These are phyloP conservation scores for Actinomortierella ambigua DNA, from an alignment of 371 early-diverging fungal genomes.

Conservation along the genomic window DNA sequence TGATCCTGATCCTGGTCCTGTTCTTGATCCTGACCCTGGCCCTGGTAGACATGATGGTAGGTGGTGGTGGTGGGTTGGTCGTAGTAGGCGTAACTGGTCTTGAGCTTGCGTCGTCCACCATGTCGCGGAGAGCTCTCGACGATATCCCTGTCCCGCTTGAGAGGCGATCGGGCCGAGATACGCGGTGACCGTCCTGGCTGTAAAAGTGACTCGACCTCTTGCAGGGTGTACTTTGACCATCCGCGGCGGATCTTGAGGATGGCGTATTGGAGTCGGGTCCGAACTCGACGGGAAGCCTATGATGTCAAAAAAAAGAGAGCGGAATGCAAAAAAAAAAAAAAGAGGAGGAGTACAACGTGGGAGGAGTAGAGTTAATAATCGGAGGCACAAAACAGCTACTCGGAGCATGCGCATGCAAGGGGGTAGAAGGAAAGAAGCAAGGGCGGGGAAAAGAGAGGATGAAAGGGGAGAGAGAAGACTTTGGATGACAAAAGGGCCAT, in stretches of 20 bases:
- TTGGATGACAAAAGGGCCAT: too few species aligned
- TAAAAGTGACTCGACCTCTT: slow-evolving; percentile 36
- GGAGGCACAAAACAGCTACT: too few species aligned
- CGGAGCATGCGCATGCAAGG: too few species aligned
- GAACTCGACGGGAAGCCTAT: slow-evolving; percentile 28
- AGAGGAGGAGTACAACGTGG: neutral
- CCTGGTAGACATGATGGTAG: neutral
- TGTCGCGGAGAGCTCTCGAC: slow-evolving; percentile 14
- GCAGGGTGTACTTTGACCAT: slow-evolving; percentile 44
- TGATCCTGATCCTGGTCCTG: neutral
- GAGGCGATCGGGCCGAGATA: slow-evolving; percentile 16
- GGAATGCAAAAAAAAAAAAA: neutral
- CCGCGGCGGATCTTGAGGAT: slow-evolving; percentile 39
- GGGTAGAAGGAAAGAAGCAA: too few species aligned
- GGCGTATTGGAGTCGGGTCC: slow-evolving; percentile 40
- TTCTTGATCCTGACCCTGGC: slow-evolving; percentile 11
- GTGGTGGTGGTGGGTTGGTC: slow-evolving; percentile 5
- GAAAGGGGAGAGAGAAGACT: too few species aligned
- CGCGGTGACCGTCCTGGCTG: slow-evolving; percentile 35
- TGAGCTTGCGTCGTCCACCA: slow-evolving; percentile 8
- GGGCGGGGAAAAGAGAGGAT: neutral
- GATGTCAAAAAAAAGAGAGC: neutral
- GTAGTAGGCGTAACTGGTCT: slow-evolving; percentile 20
- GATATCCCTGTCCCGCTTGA: slow-evolving; percentile 14
- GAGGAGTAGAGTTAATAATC: too few species aligned